Percentiles rank a stretch among this genome's conserved stretches.
Evolutionary conservation across 805 yeast species (phyloP).

Genomic region (Henningerozyma blattae): DNA sequence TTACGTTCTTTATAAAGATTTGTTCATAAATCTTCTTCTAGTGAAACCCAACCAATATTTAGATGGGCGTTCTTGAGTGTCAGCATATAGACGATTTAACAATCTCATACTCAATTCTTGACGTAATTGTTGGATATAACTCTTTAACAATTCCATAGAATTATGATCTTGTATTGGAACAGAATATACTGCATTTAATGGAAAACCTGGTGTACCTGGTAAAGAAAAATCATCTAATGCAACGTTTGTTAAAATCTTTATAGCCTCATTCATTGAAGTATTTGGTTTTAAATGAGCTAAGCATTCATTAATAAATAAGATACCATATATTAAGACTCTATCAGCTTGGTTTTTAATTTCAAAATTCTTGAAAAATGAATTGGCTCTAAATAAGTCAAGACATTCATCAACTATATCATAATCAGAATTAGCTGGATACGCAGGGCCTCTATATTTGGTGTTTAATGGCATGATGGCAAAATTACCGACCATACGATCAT

Average conservation of each 20-base stretch:
- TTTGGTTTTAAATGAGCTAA: constrained; percentile 45
- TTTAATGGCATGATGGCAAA: constrained; percentile 75
- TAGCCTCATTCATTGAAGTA: constrained; percentile 46
- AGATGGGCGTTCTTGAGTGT: constrained; percentile 51
- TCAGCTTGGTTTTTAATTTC: constrained; percentile 95
- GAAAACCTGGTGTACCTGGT: constrained; percentile 95
- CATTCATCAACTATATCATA: constrained; percentile 91
- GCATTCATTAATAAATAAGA: constrained; percentile 78
- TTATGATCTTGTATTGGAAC: constrained; percentile 59
- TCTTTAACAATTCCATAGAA: constrained; percentile 69
- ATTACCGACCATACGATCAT: constrained; percentile 62
- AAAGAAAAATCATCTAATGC: constrained; percentile 79
- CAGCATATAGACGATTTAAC: constrained; percentile 58
- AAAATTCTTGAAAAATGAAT: constrained; percentile 91
- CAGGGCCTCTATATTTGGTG: constrained; percentile 82
- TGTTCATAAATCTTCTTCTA: constrained; percentile 91
- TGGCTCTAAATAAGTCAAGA: constrained; percentile 86
- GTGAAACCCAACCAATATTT: constrained; percentile 95
- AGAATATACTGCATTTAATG: constrained; percentile 64
- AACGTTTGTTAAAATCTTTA: constrained; percentile 62
- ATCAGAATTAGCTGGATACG: constrained; percentile 61
- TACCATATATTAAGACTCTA: constrained; percentile 86
- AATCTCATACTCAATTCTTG: constrained; percentile 83
- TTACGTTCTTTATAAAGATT: constrained; percentile 23
- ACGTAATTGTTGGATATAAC: constrained; percentile 83